Conservation (phyloP, 805 yeast species). For the Starmerella floris region DNA sequence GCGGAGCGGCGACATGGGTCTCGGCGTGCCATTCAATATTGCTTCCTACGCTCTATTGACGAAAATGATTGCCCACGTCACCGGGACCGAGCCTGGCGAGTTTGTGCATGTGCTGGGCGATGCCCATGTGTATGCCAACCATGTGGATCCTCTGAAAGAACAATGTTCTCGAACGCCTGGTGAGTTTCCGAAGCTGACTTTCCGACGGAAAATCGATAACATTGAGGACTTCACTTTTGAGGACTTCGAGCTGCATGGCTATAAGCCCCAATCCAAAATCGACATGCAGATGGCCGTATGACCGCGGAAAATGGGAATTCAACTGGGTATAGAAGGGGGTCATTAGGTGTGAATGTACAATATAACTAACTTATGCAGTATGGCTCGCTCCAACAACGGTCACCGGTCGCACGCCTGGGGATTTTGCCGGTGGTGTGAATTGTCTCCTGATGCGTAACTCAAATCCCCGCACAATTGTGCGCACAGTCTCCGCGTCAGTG, state of each 20-base stretch:
- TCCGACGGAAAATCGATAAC: constrained; percentile 49
- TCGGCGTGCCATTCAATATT: constrained; percentile 97
- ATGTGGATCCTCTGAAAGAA: constrained; percentile 74
- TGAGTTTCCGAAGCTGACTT: constrained; percentile 62
- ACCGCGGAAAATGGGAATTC: constrained; percentile 7
- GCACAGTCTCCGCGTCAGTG: neutral
- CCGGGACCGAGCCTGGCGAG: constrained; percentile 89
- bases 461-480: constrained; percentile 3
- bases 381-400: too few species aligned
- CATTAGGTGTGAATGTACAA: neutral
- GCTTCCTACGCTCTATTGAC: constrained; percentile 92
- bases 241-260: constrained; percentile 70
- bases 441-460: constrained; percentile 5
- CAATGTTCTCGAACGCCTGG: constrained; percentile 68
- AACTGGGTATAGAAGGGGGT: neutral
- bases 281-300: constrained; percentile 97
- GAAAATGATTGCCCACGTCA: constrained; percentile 90
- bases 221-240: constrained; percentile 85
- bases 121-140: constrained; percentile 88
- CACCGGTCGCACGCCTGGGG: too few species aligned
- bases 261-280: constrained; percentile 70
- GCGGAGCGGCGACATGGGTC: constrained; percentile 98
- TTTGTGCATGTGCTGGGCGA: constrained; percentile 94
- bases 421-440: neutral
- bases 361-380: neutral